phyloP scores from a whole-genome alignment of 2,329 filamentous ascomycete species.

The Fusarium annulatum region DNA sequence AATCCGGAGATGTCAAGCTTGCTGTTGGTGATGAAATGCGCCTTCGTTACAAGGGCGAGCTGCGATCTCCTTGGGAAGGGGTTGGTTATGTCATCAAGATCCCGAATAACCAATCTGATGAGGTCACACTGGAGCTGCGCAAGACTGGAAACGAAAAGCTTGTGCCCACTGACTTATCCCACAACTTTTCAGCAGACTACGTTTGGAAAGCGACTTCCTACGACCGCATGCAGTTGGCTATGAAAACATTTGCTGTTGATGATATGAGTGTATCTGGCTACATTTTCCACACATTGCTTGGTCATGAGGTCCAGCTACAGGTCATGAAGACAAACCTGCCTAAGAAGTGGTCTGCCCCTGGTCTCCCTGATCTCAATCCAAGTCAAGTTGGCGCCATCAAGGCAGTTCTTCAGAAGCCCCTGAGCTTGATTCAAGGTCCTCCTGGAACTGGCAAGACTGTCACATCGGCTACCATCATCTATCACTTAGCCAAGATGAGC shows the following conservation, averaged over 20 bases:
- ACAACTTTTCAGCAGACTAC: conserved; percentile 98
- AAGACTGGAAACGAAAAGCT: conserved; percentile 96
- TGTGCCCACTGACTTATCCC: conserved; percentile 93
- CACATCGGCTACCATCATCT: conserved; percentile 98
- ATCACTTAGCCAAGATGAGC: conserved; percentile 95
- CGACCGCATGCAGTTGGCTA: conserved; percentile 98
- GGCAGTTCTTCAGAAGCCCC: conserved; percentile 89
- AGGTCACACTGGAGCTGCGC: conserved; percentile 93
- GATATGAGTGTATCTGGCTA: conserved; percentile 99
- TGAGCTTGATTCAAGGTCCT: conserved; percentile 96
- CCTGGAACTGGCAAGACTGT: conserved; percentile 98
- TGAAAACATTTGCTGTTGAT: conserved; percentile 98
- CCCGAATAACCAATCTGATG: conserved; percentile 98
- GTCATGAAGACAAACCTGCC: conserved; percentile 96
- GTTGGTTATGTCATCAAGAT: conserved; percentile 99
- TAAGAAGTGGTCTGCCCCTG: conserved; percentile 96
- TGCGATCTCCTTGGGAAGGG: conserved; percentile 93
- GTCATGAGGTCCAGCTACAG: conserved; percentile 92
- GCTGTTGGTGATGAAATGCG: conserved; percentile 99
- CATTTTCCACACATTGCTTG: conserved; percentile 96
- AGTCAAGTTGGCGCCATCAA: conserved; percentile 98
- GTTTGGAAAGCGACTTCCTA: conserved; percentile 99
- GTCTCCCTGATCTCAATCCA: conserved; percentile 91
- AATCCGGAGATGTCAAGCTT: conserved; percentile 96
- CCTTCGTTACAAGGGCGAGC: conserved; percentile 92